These are phyloP conservation scores for Colletotrichum destructivum DNA, from an alignment of 2,329 filamentous ascomycete genomes.

Conservation along the genomic window DNA sequence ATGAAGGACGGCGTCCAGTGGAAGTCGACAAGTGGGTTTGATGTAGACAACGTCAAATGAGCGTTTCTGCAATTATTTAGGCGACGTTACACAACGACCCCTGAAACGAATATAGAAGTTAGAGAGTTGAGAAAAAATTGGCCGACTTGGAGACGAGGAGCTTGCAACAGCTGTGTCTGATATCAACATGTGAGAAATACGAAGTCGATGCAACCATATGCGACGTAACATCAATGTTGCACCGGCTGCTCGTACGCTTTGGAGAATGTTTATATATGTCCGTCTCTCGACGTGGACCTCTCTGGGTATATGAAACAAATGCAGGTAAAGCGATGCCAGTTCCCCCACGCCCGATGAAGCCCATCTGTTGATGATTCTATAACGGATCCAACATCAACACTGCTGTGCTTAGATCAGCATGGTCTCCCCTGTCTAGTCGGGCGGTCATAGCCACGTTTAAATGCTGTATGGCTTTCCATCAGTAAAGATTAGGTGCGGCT, in stretches of 20 bases:
- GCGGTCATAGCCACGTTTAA: constrained; percentile 45
- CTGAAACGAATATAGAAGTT: too few relatives aligned
- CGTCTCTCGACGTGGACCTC: background rate
- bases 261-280: background rate
- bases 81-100: background rate
- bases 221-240: background rate
- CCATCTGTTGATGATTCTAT: constrained; percentile 19
- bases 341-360: constrained; percentile 11
- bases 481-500: constrained; percentile 87
- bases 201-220: background rate
- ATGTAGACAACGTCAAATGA: constrained; percentile 39
- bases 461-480: constrained; percentile 72
- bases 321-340: constrained; percentile 26
- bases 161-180: too few relatives aligned
- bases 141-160: too few relatives aligned
- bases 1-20: constrained; percentile 50
- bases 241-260: background rate
- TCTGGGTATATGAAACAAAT: constrained; percentile 33
- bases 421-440: background rate
- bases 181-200: background rate
- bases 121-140: background rate
- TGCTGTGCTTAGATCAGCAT: background rate
- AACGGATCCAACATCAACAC: background rate
- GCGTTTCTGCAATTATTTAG: background rate
- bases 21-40: constrained; percentile 20